Percentiles rank a stretch among this genome's conserved stretches.
phyloP scores from a whole-genome alignment of 441 rosid species.

The Cnidoscolus chayamansa region DNA sequence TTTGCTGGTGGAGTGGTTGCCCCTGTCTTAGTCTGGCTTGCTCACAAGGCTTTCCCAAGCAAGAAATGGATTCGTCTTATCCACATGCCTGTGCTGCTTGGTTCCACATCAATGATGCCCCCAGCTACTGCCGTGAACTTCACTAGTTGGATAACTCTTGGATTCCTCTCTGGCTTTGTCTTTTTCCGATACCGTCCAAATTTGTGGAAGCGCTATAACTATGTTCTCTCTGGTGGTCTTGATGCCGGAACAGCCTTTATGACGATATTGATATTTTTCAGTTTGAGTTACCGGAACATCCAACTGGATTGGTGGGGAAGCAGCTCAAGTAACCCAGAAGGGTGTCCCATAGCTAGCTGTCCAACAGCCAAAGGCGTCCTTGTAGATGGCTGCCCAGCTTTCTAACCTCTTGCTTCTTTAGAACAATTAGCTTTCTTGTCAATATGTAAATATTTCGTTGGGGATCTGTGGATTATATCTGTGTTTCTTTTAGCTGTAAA shows the following conservation, averaged over 20 bases:
- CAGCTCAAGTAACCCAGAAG: constrained; percentile 41
- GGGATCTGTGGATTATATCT: neutral
- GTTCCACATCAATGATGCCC: constrained; percentile 59
- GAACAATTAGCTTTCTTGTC: neutral
- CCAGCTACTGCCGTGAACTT: constrained; percentile 69
- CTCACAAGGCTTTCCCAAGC: constrained; percentile 52
- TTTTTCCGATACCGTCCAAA: constrained; percentile 46
- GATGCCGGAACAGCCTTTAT: constrained; percentile 79
- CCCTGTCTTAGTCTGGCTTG: constrained; percentile 55
- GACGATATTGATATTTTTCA: constrained; percentile 51
- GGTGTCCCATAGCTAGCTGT: constrained; percentile 62
- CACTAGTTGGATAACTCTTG: constrained; percentile 58
- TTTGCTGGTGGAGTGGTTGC: constrained; percentile 68
- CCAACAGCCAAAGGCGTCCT: constrained; percentile 63
- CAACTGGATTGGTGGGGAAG: constrained; percentile 65
- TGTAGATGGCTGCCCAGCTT: constrained; percentile 55
- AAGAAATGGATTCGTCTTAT: constrained; percentile 52
- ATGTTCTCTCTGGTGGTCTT: constrained; percentile 63
- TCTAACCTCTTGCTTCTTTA: constrained; percentile 23
- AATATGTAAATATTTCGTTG: constrained; percentile 1
- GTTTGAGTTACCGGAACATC: constrained; percentile 42
- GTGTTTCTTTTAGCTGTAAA: neutral
- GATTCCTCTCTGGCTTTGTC: constrained; percentile 56
- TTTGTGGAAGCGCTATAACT: constrained; percentile 73
- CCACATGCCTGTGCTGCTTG: constrained; percentile 46